Evolutionary conservation across 2,329 filamentous ascomycete species (phyloP).

Genomic region (Alternaria ethzedia): DNA sequence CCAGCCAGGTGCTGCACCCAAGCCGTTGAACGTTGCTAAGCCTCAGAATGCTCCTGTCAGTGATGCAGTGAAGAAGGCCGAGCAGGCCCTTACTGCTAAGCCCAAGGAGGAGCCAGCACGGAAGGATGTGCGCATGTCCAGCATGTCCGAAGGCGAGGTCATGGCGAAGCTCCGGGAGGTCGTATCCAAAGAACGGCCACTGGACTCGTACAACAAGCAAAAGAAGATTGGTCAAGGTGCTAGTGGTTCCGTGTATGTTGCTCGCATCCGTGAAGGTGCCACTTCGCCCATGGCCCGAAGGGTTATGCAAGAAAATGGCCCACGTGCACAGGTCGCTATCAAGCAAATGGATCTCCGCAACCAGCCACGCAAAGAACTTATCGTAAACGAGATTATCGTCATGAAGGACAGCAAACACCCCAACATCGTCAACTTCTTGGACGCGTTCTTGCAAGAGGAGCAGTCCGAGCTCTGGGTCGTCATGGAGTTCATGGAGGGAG

Average conservation of each 20-base stretch:
- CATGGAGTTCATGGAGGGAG: conserved; percentile 99
- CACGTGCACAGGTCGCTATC: conserved; percentile 90
- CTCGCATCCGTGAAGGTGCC: conserved; percentile 88
- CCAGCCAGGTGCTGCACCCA: conserved; percentile 55
- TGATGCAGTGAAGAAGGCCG: conserved; percentile 85
- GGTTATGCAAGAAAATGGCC: conserved; percentile 78
- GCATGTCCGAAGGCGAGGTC: conserved; percentile 95
- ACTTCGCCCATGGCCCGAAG: conserved; percentile 80
- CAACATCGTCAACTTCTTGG: conserved; percentile 99
- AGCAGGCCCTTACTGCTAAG: conserved; percentile 76
- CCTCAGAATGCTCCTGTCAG: conserved; percentile 57
- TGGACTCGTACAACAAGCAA: conserved; percentile 96
- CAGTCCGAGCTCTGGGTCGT: conserved; percentile 98
- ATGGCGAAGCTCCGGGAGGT: conserved; percentile 95
- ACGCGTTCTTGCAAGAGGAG: conserved; percentile 94
- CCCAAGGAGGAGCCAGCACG: conserved; percentile 77
- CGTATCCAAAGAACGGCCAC: conserved; percentile 93
- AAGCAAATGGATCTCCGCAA: conserved; percentile 99
- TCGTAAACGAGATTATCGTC: conserved; percentile 99
- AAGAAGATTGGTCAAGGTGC: conserved; percentile 99
- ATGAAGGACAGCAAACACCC: conserved; percentile 99
- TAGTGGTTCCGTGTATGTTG: conserved; percentile 96
- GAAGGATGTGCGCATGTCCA: conserved; percentile 97
- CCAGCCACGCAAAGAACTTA: conserved; percentile 95
- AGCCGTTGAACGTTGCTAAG: conserved; percentile 62